These are phyloP conservation scores for Verbena officinalis DNA, from an alignment of 257 asterid genomes.

Conservation along the genomic window DNA sequence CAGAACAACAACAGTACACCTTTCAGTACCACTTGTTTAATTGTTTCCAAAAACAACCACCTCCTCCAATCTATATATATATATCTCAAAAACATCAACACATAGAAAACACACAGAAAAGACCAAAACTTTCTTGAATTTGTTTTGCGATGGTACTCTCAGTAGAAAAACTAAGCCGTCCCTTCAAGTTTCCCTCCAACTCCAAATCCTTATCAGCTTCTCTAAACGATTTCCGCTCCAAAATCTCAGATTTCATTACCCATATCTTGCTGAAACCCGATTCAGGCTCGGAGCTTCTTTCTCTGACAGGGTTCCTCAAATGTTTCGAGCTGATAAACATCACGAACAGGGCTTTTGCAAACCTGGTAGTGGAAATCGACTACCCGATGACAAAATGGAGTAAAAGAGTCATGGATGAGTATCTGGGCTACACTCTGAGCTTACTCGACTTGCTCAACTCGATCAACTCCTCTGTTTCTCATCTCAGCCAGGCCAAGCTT, in stretches of 20 bases:
- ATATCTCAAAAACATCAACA: background rate
- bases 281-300: constrained; percentile 33
- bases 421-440: constrained; percentile 45
- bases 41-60: constrained; percentile 27
- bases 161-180: constrained; percentile 41
- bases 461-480: constrained; percentile 51
- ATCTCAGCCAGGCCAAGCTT: constrained; percentile 48
- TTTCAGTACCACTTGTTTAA: constrained; percentile 37
- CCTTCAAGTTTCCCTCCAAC: constrained; percentile 37
- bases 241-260: constrained; percentile 38
- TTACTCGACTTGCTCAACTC: constrained; percentile 51
- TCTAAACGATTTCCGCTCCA: constrained; percentile 43
- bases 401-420: constrained; percentile 41
- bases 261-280: constrained; percentile 31
- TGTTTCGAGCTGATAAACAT: constrained; percentile 46
- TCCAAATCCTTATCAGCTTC: constrained; percentile 33
- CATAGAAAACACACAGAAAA: background rate
- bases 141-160: constrained; percentile 45
- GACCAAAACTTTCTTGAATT: background rate
- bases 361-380: constrained; percentile 53
- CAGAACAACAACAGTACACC: constrained; percentile 25
- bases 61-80: constrained; percentile 1
- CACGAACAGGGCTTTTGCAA: constrained; percentile 49
- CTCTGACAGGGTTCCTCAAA: constrained; percentile 35
- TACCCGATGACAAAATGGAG: constrained; percentile 61